Evolutionary conservation across 2,329 filamentous ascomycete genomes (phyloP), one percentile per base, ranked within the genome.

Genomic region (Colletotrichum siamense): DNA sequence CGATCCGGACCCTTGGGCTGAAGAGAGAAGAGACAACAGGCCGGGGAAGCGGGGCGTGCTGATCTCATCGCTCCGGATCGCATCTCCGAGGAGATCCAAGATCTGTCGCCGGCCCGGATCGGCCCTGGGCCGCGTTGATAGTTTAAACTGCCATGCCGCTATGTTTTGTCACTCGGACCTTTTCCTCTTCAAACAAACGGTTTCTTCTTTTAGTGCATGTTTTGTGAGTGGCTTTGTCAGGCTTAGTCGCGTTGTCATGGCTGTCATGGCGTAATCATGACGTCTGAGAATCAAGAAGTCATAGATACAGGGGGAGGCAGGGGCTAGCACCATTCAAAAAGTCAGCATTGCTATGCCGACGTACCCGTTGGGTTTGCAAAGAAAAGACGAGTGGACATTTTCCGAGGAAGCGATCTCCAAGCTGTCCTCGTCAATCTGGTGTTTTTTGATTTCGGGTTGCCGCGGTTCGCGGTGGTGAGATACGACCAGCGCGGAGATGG

Each of bases 251-350:
- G 30, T 28, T 28, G 55, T 30, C 55, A 18, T 26, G 22, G 63
- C 63, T 52, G 67, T 64, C 57, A 74, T 76, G 64, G 70, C 74
- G 74, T 76, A 76, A 76, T 73, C 28, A 76, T 76, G 74, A 76
- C 74, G 74, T 65, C 26, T 30, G 6, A 10, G 49, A 76, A 55
- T 26, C 18, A 30, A 69, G 44, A 36, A 28, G 44, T 65, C 39
- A 61, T 18, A 32, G 39, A 34, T 39, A 9, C 63, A 57, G 39
- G 62, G 71, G 62, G 71, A 64, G 59, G 34, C 8, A 5, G 44
- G 69, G 22, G 55, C 71, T 32, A 13, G 24, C 57, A 13, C 18
- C 7, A 24, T 39, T 30, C 55, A 32, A 73, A 24, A 26, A 52
- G 57, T 12, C 57, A 12, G 16, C 34, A 13, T 57, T 0, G 6